Evolutionary conservation across 768 basidiomycete genomes (phyloP), one percentile per base, ranked within the genome.

Genomic region (Lactarius quietus): DNA sequence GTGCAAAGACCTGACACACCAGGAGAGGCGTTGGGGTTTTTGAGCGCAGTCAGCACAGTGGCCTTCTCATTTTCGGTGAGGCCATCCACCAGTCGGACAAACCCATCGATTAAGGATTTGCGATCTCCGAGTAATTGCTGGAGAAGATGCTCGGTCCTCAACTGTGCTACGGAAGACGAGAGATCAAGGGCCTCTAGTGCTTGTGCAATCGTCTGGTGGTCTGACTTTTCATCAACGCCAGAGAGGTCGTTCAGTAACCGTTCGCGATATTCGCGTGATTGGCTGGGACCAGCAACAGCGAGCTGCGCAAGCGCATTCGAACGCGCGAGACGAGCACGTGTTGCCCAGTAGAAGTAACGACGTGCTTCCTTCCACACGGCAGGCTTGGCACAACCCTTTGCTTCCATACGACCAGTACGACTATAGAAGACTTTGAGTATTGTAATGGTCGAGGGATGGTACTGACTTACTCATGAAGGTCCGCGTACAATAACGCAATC

Each of bases 361-460:
- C 93, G 88, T 62, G 95, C 86, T 59, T 91, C 83, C 76, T 91
- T 93, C 95, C 95, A 98, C 54, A 87, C 84, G 33, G 86, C 81
- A 23, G 92, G 82, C 67, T 88, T 89, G 9, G 95, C 95, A 69
- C 95, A 95, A 20, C 93, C 94, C 78, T 98, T 98, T 31, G 95
- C 95, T 77, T 97, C 93, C 95, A 97, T 96, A 55, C 95, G 93
- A 56, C 95, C 95, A 53, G 86, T 84, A 56, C 95, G 93, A 77
- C 95, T 96, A 72, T 63, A 66, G 23, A 54, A 43, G 59, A 15
- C 31, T 31, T 57, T 36, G 62, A 51, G 61, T 36, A 7, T 36
- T n/a, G 57, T 43, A 28, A 62, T 38, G 51, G 48, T 8, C 17
- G 62, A 17, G 33, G 15, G 29, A 39, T 14, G 36, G 43, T 26